Evolutionary conservation across 176 grass and related monocot species (phyloP).

Genomic region (Saccharum spontaneum): DNA sequence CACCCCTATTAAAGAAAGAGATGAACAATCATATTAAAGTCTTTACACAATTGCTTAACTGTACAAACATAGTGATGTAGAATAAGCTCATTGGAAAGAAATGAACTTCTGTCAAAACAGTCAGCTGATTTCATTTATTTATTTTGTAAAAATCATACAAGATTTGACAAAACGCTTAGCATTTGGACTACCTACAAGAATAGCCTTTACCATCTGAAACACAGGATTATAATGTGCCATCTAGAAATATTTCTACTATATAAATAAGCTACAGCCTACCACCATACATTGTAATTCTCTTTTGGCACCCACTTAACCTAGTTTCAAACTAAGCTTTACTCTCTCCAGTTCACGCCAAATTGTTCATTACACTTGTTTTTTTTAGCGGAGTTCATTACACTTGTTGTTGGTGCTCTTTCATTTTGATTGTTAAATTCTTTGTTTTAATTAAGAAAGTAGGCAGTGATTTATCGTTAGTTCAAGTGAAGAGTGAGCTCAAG

Average conservation of each 20-base stretch:
- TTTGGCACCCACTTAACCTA: conserved; percentile 5
- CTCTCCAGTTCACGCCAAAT: neutral
- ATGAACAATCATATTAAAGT: conserved; percentile 12
- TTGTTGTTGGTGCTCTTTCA: neutral
- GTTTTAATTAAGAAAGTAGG: neutral
- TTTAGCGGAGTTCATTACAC: neutral
- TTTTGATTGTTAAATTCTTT: neutral
- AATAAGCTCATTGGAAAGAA: neutral
- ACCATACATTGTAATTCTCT: neutral
- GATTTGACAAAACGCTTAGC: neutral
- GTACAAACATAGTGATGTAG: neutral
- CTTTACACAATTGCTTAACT: neutral
- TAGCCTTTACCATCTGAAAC: neutral
- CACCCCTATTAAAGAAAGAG: conserved; percentile 16
- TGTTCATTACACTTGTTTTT: neutral
- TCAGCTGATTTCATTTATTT: neutral
- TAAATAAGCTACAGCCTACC: conserved; percentile 1
- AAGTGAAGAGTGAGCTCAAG: neutral
- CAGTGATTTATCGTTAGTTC: neutral
- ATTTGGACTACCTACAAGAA: conserved; percentile 23
- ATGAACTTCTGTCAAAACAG: neutral
- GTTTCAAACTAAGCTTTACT: conserved; percentile 4
- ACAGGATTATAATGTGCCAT: neutral
- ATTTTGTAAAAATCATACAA: neutral
- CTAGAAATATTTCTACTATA: neutral